These are phyloP conservation scores for Elongisporangium anandrum DNA, from an alignment of 352 stramenopile genomes.

Conservation along the genomic window DNA sequence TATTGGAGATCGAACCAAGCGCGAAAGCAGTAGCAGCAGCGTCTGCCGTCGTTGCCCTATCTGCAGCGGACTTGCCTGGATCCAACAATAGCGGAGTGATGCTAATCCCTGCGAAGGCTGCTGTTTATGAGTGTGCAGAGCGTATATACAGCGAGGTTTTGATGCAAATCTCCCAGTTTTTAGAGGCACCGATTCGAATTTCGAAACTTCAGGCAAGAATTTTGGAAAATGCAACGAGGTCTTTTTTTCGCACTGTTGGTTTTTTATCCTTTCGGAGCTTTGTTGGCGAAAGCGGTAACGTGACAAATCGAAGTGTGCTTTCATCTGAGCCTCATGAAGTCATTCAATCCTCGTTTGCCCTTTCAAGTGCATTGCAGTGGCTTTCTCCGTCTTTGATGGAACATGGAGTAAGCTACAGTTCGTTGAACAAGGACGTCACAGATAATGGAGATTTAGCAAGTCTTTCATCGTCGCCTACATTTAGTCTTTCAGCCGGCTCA, in stretches of 20 bases:
- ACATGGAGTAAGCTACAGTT: conserved; percentile 13
- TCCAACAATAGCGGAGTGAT: neutral
- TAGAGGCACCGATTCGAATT: conserved; percentile 72
- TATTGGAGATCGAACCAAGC: conserved; percentile 79
- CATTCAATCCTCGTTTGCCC: conserved; percentile 69
- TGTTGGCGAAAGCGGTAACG: conserved; percentile 48
- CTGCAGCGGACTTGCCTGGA: conserved; percentile 17
- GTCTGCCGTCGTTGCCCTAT: conserved; percentile 56
- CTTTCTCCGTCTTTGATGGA: conserved; percentile 45
- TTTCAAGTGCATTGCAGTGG: conserved; percentile 73
- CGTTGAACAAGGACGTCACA: conserved; percentile 36
- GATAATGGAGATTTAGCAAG: conserved; percentile 22
- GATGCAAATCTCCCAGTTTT: conserved; percentile 78
- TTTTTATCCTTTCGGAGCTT: conserved; percentile 77
- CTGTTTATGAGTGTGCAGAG: conserved; percentile 73
- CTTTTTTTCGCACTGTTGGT: conserved; percentile 75
- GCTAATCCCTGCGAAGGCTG: conserved; percentile 18
- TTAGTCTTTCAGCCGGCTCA: conserved; percentile 16
- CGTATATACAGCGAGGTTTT: conserved; percentile 82
- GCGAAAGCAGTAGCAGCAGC: conserved; percentile 62
- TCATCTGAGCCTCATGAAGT: conserved; percentile 39
- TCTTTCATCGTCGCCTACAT: conserved; percentile 11
- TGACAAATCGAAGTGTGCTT: conserved; percentile 22
- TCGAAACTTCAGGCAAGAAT: conserved; percentile 70
- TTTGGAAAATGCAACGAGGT: conserved; percentile 64